Evolutionary conservation across 2,329 filamentous ascomycete genomes (phyloP).

Genomic region (Hortaea sp.): DNA sequence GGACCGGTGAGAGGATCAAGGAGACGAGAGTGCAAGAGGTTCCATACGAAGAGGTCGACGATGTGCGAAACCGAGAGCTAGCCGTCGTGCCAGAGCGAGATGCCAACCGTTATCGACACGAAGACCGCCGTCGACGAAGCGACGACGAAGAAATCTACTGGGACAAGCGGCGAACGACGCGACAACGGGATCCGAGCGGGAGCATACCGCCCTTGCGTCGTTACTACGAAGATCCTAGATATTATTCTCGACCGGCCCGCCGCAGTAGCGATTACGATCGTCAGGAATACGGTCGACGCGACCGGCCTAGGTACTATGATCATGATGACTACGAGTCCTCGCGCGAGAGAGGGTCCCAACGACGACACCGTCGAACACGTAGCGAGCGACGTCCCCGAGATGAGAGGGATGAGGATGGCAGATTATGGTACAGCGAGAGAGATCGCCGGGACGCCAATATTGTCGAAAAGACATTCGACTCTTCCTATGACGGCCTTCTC

Average conservation of each 20-base stretch:
- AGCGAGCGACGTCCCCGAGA: neutral
- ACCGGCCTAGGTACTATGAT: neutral
- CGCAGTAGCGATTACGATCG: neutral
- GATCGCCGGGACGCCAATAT: conserved; percentile 12
- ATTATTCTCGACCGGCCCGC: conserved; percentile 1
- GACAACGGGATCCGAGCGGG: neutral
- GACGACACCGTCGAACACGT: neutral
- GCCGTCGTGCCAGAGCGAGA: conserved; percentile 2
- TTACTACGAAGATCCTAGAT: neutral
- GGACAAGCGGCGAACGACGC: neutral
- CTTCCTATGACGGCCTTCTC: conserved; percentile 15
- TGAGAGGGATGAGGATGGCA: neutral
- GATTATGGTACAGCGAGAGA: conserved; percentile 11
- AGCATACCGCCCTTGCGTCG: neutral
- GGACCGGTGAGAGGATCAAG: conserved; percentile 1
- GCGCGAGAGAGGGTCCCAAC: neutral
- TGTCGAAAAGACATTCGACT: conserved; percentile 14
- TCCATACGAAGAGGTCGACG: conserved; percentile 6
- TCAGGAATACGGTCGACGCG: neutral
- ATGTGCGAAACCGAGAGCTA: conserved; percentile 6
- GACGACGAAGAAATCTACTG: neutral
- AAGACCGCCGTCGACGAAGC: neutral
- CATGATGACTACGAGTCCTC: conserved; percentile 3
- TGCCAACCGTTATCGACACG: neutral
- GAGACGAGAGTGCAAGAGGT: conserved; percentile 8